Percentiles rank a stretch among this genome's conserved stretches.
Evolutionary conservation across 139 green algal species (phyloP).

Genomic region (Chlamydomonas eustigma): DNA sequence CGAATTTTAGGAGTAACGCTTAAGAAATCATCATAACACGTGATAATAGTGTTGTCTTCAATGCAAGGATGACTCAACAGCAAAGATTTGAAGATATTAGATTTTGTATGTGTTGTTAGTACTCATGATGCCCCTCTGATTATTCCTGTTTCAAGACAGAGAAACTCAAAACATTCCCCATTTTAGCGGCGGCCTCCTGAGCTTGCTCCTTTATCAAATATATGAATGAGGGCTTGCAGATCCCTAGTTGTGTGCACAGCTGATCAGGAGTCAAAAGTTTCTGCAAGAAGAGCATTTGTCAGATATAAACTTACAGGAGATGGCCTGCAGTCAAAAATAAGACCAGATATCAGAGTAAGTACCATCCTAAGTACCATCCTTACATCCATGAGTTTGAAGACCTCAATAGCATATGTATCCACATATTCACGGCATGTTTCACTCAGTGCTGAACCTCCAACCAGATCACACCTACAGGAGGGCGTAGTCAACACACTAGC

Average conservation of each 20-base stretch:
- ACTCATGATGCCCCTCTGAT: too few species aligned
- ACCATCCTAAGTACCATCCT: not conserved
- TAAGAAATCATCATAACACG: constrained; percentile 22
- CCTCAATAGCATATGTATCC: not conserved
- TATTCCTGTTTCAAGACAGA: too few species aligned
- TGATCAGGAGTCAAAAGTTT: not conserved
- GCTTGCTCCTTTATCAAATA: not conserved
- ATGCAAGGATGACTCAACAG: too few species aligned
- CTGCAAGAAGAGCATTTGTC: not conserved
- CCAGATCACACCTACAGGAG: not conserved
- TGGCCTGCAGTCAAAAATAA: too few species aligned
- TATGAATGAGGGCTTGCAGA: not conserved
- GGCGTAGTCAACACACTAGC: too few species aligned
- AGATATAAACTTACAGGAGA: not conserved
- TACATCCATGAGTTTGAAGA: not conserved
- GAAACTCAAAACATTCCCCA: too few species aligned
- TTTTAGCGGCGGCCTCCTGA: not conserved
- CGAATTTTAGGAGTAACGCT: constrained; percentile 66
- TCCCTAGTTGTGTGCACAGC: not conserved
- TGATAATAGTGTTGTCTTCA: too few species aligned
- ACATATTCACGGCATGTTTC: not conserved
- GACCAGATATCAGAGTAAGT: not conserved
- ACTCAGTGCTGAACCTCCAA: not conserved
- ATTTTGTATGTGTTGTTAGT: too few species aligned
- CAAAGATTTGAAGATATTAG: too few species aligned